phyloP scores from a whole-genome alignment of 306 rosid genomes.

The Adenanthera pavonina region DNA sequence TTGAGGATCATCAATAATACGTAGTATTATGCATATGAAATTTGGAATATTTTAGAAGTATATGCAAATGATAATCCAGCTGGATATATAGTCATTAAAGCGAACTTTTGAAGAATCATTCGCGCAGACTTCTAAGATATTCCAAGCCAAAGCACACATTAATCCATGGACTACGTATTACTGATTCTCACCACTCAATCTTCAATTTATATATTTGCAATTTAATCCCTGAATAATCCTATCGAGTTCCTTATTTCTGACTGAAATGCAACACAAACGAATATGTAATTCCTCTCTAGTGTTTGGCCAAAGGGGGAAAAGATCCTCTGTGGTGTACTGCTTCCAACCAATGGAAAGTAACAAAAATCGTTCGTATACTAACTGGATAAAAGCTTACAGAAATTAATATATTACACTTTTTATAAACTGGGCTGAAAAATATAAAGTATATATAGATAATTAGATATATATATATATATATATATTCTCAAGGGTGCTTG shows the following conservation, averaged over 20 bases:
- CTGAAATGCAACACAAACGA: no score
- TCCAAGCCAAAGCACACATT: neutral
- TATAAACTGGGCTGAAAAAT: neutral
- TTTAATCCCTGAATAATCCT: no score
- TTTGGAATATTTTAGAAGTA: neutral
- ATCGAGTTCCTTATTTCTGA: no score
- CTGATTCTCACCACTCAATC: neutral
- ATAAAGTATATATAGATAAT: no score
- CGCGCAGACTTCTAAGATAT: neutral
- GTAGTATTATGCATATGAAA: neutral
- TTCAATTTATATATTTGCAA: neutral
- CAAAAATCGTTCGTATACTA: neutral
- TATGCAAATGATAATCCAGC: neutral
- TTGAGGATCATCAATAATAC: neutral
- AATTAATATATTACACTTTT: neutral
- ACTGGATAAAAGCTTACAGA: neutral
- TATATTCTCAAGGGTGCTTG: no score
- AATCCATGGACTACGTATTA: neutral
- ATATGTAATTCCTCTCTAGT: no score
- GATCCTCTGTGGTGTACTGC: no score
- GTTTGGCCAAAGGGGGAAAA: no score
- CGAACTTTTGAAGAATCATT: neutral
- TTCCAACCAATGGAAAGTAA: no score
- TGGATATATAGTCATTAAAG: neutral
- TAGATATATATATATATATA: no score